Evolutionary conservation across 176 grass and related monocot genomes (phyloP), one percentile per base, ranked within the genome.

Genomic region (Olyra latifolia): DNA sequence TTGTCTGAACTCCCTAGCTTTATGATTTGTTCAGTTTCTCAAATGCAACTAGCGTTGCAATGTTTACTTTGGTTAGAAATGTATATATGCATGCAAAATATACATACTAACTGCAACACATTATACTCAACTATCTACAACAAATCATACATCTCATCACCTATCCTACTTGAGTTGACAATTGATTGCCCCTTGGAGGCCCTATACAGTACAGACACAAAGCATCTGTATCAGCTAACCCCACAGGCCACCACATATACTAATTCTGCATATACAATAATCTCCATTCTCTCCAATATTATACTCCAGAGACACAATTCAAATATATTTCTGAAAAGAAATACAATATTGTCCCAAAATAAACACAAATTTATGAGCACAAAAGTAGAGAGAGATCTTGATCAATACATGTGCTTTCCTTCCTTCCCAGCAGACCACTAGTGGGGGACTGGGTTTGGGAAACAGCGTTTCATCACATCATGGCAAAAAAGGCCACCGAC

Each of bases 171-270:
- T 85, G 64, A 81, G 57, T 24, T 41, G 78, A 71, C 20, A 22
- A 15, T 2, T 67, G 39, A 49, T 48, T 30, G 12, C 44, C 54
- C 41, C 30, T 55, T 72, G 27, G 11, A 25, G 9, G 30, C 57
- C 56, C 66, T 79, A 62, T 62, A n/a, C 56, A 78, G 74, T 23
- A 10, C 43, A 71, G 66, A 85, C 57, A 78, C 16, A 55, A 41
- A 19, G 54, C 29, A 77, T 78, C 53, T 25, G n/a, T 43, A 25
- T 61, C 69, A 44, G 47, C 30, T 22, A 19, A 42, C 43, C 55
- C 42, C 52, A 64, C 35, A 16, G 46, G 16, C 38, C 77, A 59
- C 58, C 78, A 46, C 65, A 70, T 2, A 19, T 13, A 38, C 48
- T 80, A 67, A 10, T 43, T 41, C 3, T 7, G 23, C 43, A 41